phyloP scores from a whole-genome alignment of 768 basidiomycete genomes.

The Agaricus bisporus region DNA sequence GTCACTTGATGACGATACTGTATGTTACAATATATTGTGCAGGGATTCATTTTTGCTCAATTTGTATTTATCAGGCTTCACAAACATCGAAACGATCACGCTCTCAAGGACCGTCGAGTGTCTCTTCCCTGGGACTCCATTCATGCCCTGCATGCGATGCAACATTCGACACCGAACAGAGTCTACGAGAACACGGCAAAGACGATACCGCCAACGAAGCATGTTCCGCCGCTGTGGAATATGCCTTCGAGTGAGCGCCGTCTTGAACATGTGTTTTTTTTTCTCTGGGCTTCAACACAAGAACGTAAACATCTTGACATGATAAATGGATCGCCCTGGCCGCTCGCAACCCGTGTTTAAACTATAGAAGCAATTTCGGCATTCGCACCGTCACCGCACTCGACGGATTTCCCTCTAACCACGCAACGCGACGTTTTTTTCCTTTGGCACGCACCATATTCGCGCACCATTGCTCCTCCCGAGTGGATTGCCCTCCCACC shows the following conservation, averaged over 20 bases:
- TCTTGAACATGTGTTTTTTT: neutral
- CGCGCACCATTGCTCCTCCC: neutral
- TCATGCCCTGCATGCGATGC: slow-evolving; percentile 75
- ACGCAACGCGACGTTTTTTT: too few species aligned
- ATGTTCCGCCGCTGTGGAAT: slow-evolving; percentile 68
- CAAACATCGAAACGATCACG: slow-evolving; percentile 56
- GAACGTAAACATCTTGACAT: slow-evolving; percentile 6
- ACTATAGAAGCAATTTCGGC: neutral
- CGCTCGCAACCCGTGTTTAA: neutral
- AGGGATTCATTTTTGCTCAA: slow-evolving; percentile 12
- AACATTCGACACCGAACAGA: slow-evolving; percentile 52
- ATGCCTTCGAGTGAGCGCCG: slow-evolving; percentile 49
- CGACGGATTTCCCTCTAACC: too few species aligned
- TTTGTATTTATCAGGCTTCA: slow-evolving; percentile 32
- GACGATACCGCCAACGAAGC: slow-evolving; percentile 55
- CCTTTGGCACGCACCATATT: neutral
- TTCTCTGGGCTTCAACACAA: neutral
- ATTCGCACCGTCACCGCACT: too few species aligned
- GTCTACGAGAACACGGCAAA: slow-evolving; percentile 56
- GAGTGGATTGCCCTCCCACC: neutral
- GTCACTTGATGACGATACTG: slow-evolving; percentile 35
- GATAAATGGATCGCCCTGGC: neutral
- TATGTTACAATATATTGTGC: slow-evolving; percentile 18
- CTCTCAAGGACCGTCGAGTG: slow-evolving; percentile 30
- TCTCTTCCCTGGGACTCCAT: slow-evolving; percentile 40